Conservation (phyloP, 768 basidiomycete genomes). For the Hericium erinaceus region DNA sequence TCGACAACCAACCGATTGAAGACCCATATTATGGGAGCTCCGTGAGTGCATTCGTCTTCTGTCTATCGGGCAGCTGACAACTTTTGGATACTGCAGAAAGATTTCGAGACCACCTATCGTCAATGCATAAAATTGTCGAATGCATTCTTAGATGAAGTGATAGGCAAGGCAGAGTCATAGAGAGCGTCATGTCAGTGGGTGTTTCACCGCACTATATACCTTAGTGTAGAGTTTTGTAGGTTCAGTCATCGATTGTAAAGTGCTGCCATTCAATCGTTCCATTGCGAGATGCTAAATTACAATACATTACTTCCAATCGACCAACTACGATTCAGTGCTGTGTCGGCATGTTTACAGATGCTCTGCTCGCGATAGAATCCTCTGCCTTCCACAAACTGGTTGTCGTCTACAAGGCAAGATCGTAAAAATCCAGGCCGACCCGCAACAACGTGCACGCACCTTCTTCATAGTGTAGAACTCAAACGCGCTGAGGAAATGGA, state of each 20-base stretch:
- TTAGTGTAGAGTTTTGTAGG: not conserved
- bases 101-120: conserved; percentile 70
- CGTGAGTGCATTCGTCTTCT: conserved; percentile 27
- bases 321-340: conserved; percentile 35
- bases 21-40: conserved; percentile 81
- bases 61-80: not conserved
- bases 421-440: not conserved
- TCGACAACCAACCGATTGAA: conserved; percentile 58
- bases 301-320: not conserved
- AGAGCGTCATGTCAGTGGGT: not conserved
- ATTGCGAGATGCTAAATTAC: not conserved
- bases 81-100: conserved; percentile 31
- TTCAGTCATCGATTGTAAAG: not conserved
- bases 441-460: conserved; percentile 27
- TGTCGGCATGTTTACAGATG: conserved; percentile 84
- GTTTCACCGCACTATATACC: not conserved
- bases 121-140: conserved; percentile 68
- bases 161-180: conserved; percentile 16
- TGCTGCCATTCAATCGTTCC: not conserved
- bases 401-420: conserved; percentile 50
- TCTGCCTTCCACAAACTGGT: conserved; percentile 90
- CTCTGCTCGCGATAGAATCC: conserved; percentile 68
- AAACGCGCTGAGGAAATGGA: conserved; percentile 48
- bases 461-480: conserved; percentile 97
- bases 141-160: conserved; percentile 69